phyloP scores from a whole-genome alignment of 768 basidiomycete genomes.

The Sporobolomyces phaffii region DNA sequence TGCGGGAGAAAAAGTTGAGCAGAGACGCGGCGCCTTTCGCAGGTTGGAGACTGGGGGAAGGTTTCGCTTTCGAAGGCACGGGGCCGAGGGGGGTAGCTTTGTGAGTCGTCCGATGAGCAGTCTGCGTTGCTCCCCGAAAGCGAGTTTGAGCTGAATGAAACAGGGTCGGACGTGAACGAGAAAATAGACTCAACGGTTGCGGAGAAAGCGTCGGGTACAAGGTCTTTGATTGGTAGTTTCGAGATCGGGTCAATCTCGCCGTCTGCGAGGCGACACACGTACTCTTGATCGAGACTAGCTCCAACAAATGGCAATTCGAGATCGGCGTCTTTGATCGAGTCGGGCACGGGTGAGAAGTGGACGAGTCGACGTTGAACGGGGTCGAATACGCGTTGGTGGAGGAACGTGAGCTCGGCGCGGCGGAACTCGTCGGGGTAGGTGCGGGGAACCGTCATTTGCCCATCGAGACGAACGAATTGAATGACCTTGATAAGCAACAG shows the following conservation, averaged over 20 bases:
- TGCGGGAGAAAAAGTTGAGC: conserved; percentile 24
- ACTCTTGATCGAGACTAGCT: conserved; percentile 41
- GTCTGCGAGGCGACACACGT: conserved; percentile 47
- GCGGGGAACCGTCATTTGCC: conserved; percentile 71
- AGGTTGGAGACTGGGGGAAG: not conserved
- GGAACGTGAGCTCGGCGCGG: conserved; percentile 82
- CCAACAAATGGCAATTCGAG: conserved; percentile 50
- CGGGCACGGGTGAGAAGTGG: conserved; percentile 60
- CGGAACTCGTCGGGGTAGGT: conserved; percentile 69
- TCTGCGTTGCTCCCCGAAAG: not conserved
- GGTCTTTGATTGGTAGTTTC: conserved; percentile 66
- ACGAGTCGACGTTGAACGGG: conserved; percentile 62
- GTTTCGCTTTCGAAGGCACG: not conserved
- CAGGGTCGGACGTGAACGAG: no score
- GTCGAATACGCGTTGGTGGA: conserved; percentile 87
- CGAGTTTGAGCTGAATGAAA: not conserved
- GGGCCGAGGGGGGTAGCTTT: not conserved
- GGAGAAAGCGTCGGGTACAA: conserved; percentile 53
- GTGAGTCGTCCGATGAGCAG: conserved; percentile 1
- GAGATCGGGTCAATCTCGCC: conserved; percentile 70
- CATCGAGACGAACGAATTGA: conserved; percentile 67
- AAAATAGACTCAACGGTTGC: not conserved
- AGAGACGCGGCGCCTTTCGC: conserved; percentile 21
- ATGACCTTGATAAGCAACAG: conserved; percentile 52
- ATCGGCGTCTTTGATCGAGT: conserved; percentile 58